A percentile compares a stretch with the other conserved stretches of the same genome.
Evolutionary conservation across 139 green algal species (phyloP).

Genomic region (Coelastrella sp.): DNA sequence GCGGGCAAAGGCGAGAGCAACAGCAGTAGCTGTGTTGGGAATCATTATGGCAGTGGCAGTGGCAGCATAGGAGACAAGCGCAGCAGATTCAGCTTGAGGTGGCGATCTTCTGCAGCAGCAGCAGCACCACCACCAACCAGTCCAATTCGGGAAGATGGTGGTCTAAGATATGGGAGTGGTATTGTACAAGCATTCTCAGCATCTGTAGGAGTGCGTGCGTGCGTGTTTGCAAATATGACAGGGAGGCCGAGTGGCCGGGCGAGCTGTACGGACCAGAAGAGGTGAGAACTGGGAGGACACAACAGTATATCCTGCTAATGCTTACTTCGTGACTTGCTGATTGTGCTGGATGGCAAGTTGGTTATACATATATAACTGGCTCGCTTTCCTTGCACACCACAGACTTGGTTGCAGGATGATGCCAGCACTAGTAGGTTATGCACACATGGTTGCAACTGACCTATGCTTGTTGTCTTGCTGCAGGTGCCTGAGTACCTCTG

Average conservation of each 20-base stretch:
- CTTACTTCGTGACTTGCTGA: not conserved
- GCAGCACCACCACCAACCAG: no score
- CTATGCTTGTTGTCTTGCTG: not conserved
- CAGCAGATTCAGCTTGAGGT: no score
- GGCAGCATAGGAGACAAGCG: no score
- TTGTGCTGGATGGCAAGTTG: not conserved
- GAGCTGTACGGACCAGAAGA: conserved; percentile 20
- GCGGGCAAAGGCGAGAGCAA: no score
- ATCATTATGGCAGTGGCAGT: no score
- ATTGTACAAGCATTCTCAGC: conserved; percentile 62
- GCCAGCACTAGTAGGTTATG: no score
- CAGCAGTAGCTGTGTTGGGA: no score
- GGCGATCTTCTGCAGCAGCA: no score
- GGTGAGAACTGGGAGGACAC: not conserved
- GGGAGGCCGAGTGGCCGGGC: conserved; percentile 57
- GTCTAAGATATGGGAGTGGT: no score
- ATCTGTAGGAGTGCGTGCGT: no score
- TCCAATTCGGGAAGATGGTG: no score
- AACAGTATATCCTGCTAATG: not conserved
- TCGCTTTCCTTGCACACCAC: not conserved
- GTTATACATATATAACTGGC: not conserved
- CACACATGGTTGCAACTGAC: not conserved
- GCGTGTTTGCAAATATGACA: no score
- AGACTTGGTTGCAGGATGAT: not conserved
- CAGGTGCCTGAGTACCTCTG: conserved; percentile 55